These are phyloP conservation scores for Macrophomina phaseolina DNA, from an alignment of 2,329 filamentous ascomycete species.

Conservation along the genomic window DNA sequence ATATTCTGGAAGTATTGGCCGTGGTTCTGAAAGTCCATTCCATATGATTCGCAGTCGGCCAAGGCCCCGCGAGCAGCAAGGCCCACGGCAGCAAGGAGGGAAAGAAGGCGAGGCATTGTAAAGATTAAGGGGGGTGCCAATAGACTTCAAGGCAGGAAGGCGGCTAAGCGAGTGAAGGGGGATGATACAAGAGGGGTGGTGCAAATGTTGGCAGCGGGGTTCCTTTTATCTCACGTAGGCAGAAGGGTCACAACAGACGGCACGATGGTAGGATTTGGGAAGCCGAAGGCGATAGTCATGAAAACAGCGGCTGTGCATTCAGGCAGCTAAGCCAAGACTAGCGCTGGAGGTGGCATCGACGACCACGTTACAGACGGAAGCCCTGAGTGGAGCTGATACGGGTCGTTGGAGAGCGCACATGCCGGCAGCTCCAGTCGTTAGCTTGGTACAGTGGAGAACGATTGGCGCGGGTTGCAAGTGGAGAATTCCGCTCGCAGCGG, in stretches of 20 bases:
- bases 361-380: neutral
- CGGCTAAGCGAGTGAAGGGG: neutral
- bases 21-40: conserved; percentile 47
- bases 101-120: conserved; percentile 12
- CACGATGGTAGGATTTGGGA: neutral
- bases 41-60: conserved; percentile 34
- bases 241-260: neutral
- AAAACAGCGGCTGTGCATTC: neutral
- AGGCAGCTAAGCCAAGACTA: neutral
- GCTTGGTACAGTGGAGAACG: neutral
- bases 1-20: conserved; percentile 50
- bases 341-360: neutral
- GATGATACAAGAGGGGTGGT: neutral
- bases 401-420: neutral
- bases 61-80: conserved; percentile 29
- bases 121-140: neutral
- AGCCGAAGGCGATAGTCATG: neutral
- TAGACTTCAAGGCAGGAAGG: neutral
- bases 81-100: conserved; percentile 28
- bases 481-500: neutral
- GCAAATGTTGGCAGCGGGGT: neutral
- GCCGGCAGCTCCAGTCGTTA: neutral
- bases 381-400: neutral
- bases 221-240: neutral
- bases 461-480: neutral